Evolutionary conservation across 163 green algal genomes (phyloP).

Genomic region (Prototheca cutis): DNA sequence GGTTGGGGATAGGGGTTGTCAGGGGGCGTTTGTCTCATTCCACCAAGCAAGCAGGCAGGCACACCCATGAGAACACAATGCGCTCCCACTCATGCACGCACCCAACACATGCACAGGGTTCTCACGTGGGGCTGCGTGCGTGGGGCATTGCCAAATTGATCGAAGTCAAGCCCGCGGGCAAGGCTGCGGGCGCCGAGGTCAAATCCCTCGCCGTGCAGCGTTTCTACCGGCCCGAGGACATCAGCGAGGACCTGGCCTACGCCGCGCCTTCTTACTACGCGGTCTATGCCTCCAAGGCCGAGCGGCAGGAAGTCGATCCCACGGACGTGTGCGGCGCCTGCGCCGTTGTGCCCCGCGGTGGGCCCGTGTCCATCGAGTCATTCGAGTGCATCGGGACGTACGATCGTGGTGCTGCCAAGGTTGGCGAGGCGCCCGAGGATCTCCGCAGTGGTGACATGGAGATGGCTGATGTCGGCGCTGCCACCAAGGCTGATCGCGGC

Average conservation of each 20-base stretch:
- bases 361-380: constrained; percentile 8
- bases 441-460: too few species aligned
- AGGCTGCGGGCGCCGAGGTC: constrained; percentile 4
- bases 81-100: too few species aligned
- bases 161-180: constrained; percentile 21
- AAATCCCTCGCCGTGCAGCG: constrained; percentile 43
- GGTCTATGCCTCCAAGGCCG: constrained; percentile 39
- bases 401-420: constrained; percentile 28
- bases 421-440: constrained; percentile 9
- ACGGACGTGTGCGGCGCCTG: not conserved
- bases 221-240: constrained; percentile 86
- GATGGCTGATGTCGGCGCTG: too few species aligned
- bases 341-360: not conserved
- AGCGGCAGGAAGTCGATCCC: not conserved
- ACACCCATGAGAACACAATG: too few species aligned
- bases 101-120: too few species aligned
- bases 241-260: constrained; percentile 65
- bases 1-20: too few species aligned
- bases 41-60: too few species aligned
- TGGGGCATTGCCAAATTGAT: constrained; percentile 60
- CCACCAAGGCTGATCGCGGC: too few species aligned
- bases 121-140: constrained; percentile 60
- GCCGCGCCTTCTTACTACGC: constrained; percentile 49
- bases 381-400: constrained; percentile 47
- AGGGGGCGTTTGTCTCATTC: too few species aligned